Evolutionary conservation across 2,329 filamentous ascomycete genomes (phyloP), one percentile per base, ranked within the genome.

Genomic region (Chaetothyriales sp.): DNA sequence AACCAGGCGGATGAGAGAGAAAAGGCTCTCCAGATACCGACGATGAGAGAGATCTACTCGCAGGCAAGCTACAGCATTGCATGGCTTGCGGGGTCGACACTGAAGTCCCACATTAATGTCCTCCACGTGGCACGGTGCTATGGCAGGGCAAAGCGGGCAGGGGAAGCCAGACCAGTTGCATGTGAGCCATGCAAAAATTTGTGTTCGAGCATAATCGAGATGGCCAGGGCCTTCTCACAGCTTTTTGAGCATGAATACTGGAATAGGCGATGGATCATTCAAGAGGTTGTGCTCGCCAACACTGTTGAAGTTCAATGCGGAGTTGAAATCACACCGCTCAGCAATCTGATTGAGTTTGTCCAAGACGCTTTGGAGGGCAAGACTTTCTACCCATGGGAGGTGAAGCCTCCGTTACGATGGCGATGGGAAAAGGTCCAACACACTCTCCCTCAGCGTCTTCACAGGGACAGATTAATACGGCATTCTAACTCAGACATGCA

Each of bases 261-360:
- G 42, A 25, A 66, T 68, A 20, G 77, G 81, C 26, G 68, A 79
- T 53, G 69, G 73, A 48, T 73, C 72, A 4, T 73, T 76, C 26
- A 64, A 66, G 48, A 66, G 66, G 19, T 51, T 36, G 46, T 36
- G 18, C 10, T 47, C 2, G 44, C 55, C 67, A 72, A 48, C 75
- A 76, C 1, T 59, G 76, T 42, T 67, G 76, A 20, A 80, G 79
- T 63, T 75, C 80, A 52, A 73, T 81, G 70, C 77, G 74, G 57
- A 75, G 75, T 10, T 79, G 78, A 68, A 77, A 74, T 5, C 71
- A 76, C 39, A 73, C 32, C 43, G 18, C 18, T 39, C 47, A 19
- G 25, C 47, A 22, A 22, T 42, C 9, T 32, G 43, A 9, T 49
- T 39, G 32, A 15, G 2, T 15, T 39, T 39, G 12, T 39, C 15